These are phyloP conservation scores for Curvularia hawaiiensis DNA, from an alignment of 2,329 filamentous ascomycete genomes.

Conservation along the genomic window DNA sequence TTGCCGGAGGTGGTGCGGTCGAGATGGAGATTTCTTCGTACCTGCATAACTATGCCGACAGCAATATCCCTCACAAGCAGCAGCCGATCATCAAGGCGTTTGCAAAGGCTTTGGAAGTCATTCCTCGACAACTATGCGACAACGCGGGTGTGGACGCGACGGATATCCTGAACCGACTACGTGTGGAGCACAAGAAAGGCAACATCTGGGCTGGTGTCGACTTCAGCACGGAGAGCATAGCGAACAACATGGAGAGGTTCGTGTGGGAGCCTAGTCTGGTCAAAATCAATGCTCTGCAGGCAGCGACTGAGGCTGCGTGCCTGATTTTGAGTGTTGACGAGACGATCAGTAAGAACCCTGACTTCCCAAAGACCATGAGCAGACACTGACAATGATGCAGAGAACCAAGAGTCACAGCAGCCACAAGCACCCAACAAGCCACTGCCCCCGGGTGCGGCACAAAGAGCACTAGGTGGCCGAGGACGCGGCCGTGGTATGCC, in stretches of 20 bases:
- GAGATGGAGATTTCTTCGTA: conserved; percentile 98
- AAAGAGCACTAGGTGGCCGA: conserved; percentile 82
- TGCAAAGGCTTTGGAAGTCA: conserved; percentile 94
- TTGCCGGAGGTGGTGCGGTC: conserved; percentile 89
- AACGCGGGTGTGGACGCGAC: conserved; percentile 98
- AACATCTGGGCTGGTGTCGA: conserved; percentile 95
- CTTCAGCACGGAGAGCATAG: conserved; percentile 87
- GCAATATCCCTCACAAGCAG: conserved; percentile 92
- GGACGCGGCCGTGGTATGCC: conserved; percentile 76
- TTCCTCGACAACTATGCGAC: conserved; percentile 95
- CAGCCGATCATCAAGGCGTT: conserved; percentile 98
- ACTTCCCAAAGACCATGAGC: not conserved
- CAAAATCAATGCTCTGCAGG: conserved; percentile 97
- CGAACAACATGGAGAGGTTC: conserved; percentile 93
- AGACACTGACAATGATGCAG: conserved; percentile 45
- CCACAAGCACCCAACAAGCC: conserved; percentile 80
- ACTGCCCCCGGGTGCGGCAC: conserved; percentile 70
- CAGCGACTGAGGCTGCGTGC: conserved; percentile 92
- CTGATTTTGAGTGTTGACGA: conserved; percentile 96
- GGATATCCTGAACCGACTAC: conserved; percentile 93
- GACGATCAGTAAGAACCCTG: conserved; percentile 74
- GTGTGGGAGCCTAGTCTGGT: conserved; percentile 97
- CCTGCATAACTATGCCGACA: conserved; percentile 89
- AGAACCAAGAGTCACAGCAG: conserved; percentile 89
- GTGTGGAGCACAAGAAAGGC: conserved; percentile 94